These are phyloP conservation scores for Epichloe uncinata DNA, from an alignment of 2,329 filamentous ascomycete genomes.

Conservation along the genomic window DNA sequence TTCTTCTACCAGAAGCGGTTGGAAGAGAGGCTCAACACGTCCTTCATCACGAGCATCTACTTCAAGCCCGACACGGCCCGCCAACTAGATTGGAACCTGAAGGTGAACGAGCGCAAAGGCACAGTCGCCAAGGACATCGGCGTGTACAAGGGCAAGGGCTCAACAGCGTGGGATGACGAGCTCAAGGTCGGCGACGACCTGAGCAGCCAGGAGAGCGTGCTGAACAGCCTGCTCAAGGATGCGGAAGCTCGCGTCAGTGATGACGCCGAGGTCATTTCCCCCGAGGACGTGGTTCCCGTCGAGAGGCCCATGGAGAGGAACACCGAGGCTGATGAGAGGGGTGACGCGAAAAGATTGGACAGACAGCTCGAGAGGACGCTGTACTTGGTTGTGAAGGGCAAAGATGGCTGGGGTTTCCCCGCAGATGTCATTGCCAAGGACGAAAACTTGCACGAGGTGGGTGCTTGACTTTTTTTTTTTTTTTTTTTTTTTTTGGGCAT, in stretches of 20 bases:
- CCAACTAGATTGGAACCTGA: conserved; percentile 81
- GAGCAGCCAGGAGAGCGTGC: conserved; percentile 48
- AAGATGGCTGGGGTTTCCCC: conserved; percentile 75
- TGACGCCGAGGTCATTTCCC: conserved; percentile 44
- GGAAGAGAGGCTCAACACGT: conserved; percentile 79
- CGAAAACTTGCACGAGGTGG: conserved; percentile 74
- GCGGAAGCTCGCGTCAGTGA: conserved; percentile 52
- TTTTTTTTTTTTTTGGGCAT: not conserved
- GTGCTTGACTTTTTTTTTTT: conserved; percentile 16
- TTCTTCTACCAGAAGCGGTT: conserved; percentile 96
- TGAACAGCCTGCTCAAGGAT: conserved; percentile 60
- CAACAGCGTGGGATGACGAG: conserved; percentile 84
- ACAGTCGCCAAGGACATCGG: conserved; percentile 77
- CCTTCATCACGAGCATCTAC: conserved; percentile 87
- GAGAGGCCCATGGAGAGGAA: conserved; percentile 56
- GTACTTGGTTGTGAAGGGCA: conserved; percentile 71
- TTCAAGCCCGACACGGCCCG: conserved; percentile 81
- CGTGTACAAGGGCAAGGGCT: conserved; percentile 57
- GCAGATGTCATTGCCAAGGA: conserved; percentile 51
- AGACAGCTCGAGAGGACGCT: conserved; percentile 67
- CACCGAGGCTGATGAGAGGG: conserved; percentile 65
- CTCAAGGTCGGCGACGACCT: conserved; percentile 59
- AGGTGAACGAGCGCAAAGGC: conserved; percentile 58
- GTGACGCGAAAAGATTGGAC: conserved; percentile 68
- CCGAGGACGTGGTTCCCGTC: conserved; percentile 49